Evolutionary conservation across 108 stramenopile genomes (phyloP), one percentile per base, ranked within the genome.

Genomic region (Skeletonema tropicum): DNA sequence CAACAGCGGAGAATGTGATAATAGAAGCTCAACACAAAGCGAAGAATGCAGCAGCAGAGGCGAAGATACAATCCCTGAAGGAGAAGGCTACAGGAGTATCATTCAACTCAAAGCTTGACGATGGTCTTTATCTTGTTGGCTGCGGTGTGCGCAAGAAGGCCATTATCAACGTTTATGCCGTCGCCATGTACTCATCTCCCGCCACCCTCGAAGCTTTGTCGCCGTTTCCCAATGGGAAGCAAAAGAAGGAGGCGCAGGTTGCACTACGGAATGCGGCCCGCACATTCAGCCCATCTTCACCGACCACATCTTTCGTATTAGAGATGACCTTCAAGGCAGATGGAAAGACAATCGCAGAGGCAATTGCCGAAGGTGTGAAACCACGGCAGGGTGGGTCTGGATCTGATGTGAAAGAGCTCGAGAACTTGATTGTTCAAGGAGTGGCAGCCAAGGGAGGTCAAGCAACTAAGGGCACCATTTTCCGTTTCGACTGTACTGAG

Each of bases 41-140:
- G 39, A 35, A 35, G 6, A 8, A 6, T 6, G 35, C 35, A 35
- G 35, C 35, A 35, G 45, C n/a, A n/a, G 45, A 46, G n/a, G 13
- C 45, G n/a, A 46, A n/a, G 57, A 66, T 35, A 64, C 64, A 32
- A 95, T 12, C 97, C 96, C 72, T 60, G 87, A 12, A 89, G 14
- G 31, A 60, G 14, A 17, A 33, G 14, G 59, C 59, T 10, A 72
- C 71, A 7, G 60, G 64, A 19, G 65, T 79, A 8, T 25, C 63
- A 29, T 79, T 79, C 42, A 25, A 29, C 41, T 39, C 75, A 33
- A 73, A 73, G 30, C 67, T 79, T 33, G 72, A 66, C 14, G 66
- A 79, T 58, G 66, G 58, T 30, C 35, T 35, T 38, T 65, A 77
- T 31, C 64, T 77, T 3, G 66, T 66, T 59, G 77, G 77, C 13